These are phyloP conservation scores for Clonostachys rosea DNA, from an alignment of 2,329 filamentous ascomycete species.

Conservation along the genomic window DNA sequence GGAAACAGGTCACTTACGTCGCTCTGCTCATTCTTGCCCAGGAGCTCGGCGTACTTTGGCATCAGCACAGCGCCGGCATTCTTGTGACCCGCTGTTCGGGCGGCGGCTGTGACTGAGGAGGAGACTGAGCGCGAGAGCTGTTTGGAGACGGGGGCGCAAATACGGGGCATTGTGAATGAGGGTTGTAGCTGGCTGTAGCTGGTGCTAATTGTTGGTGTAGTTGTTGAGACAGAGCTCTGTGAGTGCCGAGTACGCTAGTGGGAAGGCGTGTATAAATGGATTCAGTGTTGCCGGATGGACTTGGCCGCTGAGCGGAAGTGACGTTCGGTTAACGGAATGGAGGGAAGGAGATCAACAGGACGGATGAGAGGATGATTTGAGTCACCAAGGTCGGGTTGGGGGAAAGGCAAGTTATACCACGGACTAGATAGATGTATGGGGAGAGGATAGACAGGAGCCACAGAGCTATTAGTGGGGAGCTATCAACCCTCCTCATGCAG, in stretches of 20 bases:
- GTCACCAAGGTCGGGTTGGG: background rate
- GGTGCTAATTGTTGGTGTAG: background rate
- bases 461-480: no score
- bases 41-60: conserved; percentile 43
- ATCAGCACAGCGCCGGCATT: conserved; percentile 30
- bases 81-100: conserved; percentile 26
- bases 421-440: background rate
- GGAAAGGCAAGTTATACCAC: background rate
- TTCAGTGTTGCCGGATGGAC: background rate
- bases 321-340: background rate
- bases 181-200: background rate
- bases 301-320: background rate
- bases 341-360: background rate
- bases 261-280: background rate
- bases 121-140: conserved; percentile 41
- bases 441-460: no score
- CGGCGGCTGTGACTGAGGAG: conserved; percentile 30
- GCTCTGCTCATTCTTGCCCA: conserved; percentile 27
- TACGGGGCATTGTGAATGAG: conserved; percentile 35
- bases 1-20: conserved; percentile 27
- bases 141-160: conserved; percentile 43
- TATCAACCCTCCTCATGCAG: no score
- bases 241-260: background rate
- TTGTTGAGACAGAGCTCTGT: background rate
- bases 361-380: background rate